Evolutionary conservation across 495 filamentous ascomycete genomes (phyloP).

Genomic region (Chaetomium cochliodes): DNA sequence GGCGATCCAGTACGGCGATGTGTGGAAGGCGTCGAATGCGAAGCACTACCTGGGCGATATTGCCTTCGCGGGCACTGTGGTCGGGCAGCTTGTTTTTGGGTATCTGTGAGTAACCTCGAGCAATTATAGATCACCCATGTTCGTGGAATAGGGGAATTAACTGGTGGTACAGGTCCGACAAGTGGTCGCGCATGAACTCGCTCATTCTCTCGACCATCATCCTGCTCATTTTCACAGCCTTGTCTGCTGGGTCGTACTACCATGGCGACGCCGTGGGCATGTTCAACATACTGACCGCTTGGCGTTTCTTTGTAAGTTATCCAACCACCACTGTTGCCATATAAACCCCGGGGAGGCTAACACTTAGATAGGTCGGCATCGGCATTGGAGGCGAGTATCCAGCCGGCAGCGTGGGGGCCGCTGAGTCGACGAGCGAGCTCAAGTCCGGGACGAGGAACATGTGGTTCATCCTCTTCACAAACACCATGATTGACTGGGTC

Average conservation of each 20-base stretch:
- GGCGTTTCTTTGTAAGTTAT: conserved; percentile 74
- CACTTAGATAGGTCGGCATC: conserved; percentile 45
- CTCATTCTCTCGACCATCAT: conserved; percentile 78
- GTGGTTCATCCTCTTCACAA: conserved; percentile 94
- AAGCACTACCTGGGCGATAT: conserved; percentile 71
- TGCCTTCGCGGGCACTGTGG: conserved; percentile 83
- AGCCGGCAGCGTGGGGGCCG: conserved; percentile 78
- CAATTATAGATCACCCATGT: background rate
- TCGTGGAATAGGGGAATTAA: background rate
- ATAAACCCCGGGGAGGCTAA: background rate
- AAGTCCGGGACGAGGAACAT: conserved; percentile 75
- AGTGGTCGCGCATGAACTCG: conserved; percentile 79
- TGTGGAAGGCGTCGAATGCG: conserved; percentile 64
- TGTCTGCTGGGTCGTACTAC: conserved; percentile 74
- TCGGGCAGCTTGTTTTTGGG: conserved; percentile 82
- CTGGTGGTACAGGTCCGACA: conserved; percentile 54
- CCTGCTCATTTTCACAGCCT: conserved; percentile 79
- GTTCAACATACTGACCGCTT: conserved; percentile 79
- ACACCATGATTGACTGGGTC: conserved; percentile 75
- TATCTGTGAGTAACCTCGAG: conserved; percentile 47
- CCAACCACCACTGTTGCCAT: conserved; percentile 38
- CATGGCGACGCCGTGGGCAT: conserved; percentile 63
- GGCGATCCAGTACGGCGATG: conserved; percentile 56
- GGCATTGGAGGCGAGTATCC: conserved; percentile 79
- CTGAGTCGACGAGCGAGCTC: conserved; percentile 80